A percentile compares a stretch with the other conserved stretches of the same genome.
These are phyloP conservation scores for Kickxella alabastrina DNA, from an alignment of 192 early-diverging fungal species.

Conservation along the genomic window DNA sequence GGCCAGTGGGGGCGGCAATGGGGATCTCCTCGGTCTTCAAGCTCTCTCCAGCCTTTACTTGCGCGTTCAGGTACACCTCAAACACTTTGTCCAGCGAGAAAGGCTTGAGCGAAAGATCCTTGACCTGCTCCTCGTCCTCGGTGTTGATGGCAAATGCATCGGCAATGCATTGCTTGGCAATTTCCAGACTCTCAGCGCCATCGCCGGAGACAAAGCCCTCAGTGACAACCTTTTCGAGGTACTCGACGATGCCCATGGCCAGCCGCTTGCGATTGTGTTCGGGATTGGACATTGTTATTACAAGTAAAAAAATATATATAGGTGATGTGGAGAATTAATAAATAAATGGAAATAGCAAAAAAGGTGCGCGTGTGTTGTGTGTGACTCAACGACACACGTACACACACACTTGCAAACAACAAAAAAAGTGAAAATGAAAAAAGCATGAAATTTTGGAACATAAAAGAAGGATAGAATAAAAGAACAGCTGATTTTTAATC, in stretches of 20 bases:
- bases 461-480: background rate
- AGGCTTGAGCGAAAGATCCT: constrained; percentile 80
- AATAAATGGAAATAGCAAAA: no score
- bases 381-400: no score
- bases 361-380: no score
- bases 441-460: background rate
- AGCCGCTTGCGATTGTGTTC: constrained; percentile 35
- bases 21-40: background rate
- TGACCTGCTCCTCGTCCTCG: constrained; percentile 61
- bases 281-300: constrained; percentile 10
- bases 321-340: background rate
- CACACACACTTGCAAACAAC: no score
- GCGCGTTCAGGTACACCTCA: constrained; percentile 83
- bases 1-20: constrained; percentile 3
- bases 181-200: constrained; percentile 54
- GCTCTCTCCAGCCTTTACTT: constrained; percentile 58
- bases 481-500: no score
- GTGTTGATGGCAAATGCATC: constrained; percentile 89
- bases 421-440: constrained; percentile 2
- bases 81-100: constrained; percentile 80
- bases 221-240: constrained; percentile 46
- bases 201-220: constrained; percentile 34
- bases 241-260: constrained; percentile 43
- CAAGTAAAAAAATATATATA: background rate
- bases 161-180: constrained; percentile 91